Evolutionary conservation across 140 eudicot genomes (phyloP).

Genomic region (Ambrosia hybrid): DNA sequence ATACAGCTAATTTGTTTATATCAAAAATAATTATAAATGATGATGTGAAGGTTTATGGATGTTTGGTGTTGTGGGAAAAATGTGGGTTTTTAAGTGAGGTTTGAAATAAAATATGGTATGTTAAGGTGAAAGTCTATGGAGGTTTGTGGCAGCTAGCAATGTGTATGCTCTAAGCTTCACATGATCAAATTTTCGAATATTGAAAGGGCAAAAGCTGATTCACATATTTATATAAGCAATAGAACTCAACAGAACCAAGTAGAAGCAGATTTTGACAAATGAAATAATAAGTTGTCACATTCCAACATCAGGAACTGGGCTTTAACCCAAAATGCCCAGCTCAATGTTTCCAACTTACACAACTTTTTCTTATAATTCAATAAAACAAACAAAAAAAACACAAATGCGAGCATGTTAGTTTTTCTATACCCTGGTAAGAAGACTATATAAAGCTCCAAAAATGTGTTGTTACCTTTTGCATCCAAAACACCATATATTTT

Average conservation of each 20-base stretch:
- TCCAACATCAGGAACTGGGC: neutral
- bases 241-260: neutral
- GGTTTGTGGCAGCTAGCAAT: no score
- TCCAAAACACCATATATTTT: neutral
- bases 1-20: no score
- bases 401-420: neutral
- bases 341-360: neutral
- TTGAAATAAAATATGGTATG: no score
- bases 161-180: no score
- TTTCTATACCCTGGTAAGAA: neutral
- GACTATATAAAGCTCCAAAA: neutral
- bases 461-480: neutral
- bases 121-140: no score
- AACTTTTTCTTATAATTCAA: neutral
- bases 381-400: neutral
- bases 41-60: no score
- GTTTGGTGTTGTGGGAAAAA: no score
- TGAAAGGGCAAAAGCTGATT: neutral
- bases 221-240: neutral
- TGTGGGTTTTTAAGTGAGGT: no score
- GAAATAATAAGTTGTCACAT: neutral
- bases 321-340: constrained; percentile 7
- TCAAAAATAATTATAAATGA: no score
- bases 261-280: neutral
- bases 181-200: no score